Conservation (phyloP, 768 basidiomycete species). For the Pulveroboletus sp. region DNA sequence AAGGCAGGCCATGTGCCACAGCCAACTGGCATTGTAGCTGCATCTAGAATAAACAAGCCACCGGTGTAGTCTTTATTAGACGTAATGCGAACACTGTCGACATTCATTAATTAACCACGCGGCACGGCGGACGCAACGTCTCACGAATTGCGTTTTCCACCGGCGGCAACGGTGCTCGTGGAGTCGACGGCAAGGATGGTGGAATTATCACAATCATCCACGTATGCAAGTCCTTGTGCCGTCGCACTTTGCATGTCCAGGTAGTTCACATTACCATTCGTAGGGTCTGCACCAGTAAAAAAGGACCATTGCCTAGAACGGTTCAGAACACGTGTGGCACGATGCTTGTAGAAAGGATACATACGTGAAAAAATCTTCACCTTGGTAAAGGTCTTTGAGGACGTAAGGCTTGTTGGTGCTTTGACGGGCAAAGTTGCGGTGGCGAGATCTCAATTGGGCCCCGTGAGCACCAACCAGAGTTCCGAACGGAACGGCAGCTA, state of each 20-base stretch:
- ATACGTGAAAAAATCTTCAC: slow-evolving; percentile 58
- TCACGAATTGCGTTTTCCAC: slow-evolving; percentile 53
- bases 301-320: slow-evolving; percentile 61
- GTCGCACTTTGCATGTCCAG: slow-evolving; percentile 44
- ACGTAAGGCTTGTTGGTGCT: slow-evolving; percentile 29
- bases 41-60: slow-evolving; percentile 76
- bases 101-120: neutral
- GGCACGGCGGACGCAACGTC: slow-evolving; percentile 6
- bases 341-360: slow-evolving; percentile 10
- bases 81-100: slow-evolving; percentile 58
- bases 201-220: slow-evolving; percentile 49
- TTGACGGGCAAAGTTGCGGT: slow-evolving; percentile 22
- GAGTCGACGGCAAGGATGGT: slow-evolving; percentile 62
- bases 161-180: slow-evolving; percentile 41
- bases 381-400: slow-evolving; percentile 40
- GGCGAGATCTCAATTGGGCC: slow-evolving; percentile 24
- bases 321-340: neutral
- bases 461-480: slow-evolving; percentile 36
- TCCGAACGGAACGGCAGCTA: slow-evolving; percentile 30
- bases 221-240: slow-evolving; percentile 52
- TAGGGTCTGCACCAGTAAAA: slow-evolving; percentile 61
- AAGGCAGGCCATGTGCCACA: slow-evolving; percentile 62
- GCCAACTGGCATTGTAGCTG: slow-evolving; percentile 65
- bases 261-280: slow-evolving; percentile 64
- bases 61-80: slow-evolving; percentile 55